These are phyloP conservation scores for Penicillium manginii DNA, from an alignment of 495 filamentous ascomycete genomes.

Conservation along the genomic window DNA sequence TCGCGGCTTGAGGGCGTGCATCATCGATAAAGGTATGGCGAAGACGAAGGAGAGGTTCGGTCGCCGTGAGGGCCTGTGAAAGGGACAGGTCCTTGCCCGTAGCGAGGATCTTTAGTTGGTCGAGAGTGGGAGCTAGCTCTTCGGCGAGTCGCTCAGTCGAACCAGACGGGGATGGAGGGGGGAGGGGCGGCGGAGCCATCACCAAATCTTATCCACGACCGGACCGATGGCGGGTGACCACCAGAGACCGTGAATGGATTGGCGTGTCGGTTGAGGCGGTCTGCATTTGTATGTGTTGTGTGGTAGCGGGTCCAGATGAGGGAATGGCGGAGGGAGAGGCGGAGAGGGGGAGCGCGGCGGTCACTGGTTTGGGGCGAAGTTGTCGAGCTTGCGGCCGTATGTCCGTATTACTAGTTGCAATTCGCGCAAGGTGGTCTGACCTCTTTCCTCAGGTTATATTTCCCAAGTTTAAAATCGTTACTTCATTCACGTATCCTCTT, in stretches of 20 bases:
- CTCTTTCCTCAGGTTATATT: too few relatives aligned
- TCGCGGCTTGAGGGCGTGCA: conserved; percentile 46
- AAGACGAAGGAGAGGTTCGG: conserved; percentile 48
- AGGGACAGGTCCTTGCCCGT: conserved; percentile 26
- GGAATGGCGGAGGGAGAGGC: too few relatives aligned
- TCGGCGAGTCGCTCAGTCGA: conserved; percentile 60
- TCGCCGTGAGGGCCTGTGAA: conserved; percentile 37
- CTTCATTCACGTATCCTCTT: too few relatives aligned
- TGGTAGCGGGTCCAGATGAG: conserved; percentile 26
- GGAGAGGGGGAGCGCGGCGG: too few relatives aligned
- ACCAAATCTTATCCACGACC: conserved; percentile 46
- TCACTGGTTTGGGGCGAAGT: too few relatives aligned
- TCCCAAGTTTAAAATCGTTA: too few relatives aligned
- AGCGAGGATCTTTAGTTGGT: conserved; percentile 48
- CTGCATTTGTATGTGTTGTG: conserved; percentile 46
- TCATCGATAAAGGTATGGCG: conserved; percentile 62
- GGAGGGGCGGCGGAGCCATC: conserved; percentile 47
- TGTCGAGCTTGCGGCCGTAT: too few relatives aligned
- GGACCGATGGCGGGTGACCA: conserved; percentile 42
- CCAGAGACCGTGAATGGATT: conserved; percentile 46
- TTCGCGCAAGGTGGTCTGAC: conserved; percentile 14
- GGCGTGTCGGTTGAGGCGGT: conserved; percentile 38
- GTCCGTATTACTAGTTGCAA: too few relatives aligned
- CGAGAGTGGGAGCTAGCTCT: conserved; percentile 62
- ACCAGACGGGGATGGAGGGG: conserved; percentile 66